Evolutionary conservation across 2,329 filamentous ascomycete species (phyloP).

Genomic region (Cladophialophora psammophila): DNA sequence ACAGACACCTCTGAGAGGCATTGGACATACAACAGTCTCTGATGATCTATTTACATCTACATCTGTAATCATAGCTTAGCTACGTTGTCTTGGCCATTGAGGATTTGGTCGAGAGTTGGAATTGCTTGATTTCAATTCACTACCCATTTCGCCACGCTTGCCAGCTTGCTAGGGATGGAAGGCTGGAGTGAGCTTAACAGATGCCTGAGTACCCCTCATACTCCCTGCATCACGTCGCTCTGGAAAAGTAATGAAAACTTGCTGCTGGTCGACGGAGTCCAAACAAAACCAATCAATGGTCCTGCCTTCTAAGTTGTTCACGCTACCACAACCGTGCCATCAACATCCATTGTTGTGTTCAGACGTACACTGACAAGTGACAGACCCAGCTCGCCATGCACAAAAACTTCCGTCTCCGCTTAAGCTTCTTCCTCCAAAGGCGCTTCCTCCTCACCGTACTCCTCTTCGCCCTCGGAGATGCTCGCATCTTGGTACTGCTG

Average conservation of each 20-base stretch:
- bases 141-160: not conserved
- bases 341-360: constrained; percentile 8
- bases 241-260: constrained; percentile 21
- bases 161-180: constrained; percentile 5
- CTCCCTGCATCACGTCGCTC: constrained; percentile 17
- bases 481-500: constrained; percentile 99
- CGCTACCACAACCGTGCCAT: constrained; percentile 17
- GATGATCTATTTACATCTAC: not conserved
- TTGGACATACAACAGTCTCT: not conserved
- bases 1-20: too few relatives aligned
- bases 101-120: not conserved
- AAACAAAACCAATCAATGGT: constrained; percentile 37
- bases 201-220: constrained; percentile 4
- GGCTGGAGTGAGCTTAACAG: constrained; percentile 11
- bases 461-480: constrained; percentile 96
- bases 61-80: not conserved
- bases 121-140: constrained; percentile 8
- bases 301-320: constrained; percentile 9
- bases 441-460: constrained; percentile 61
- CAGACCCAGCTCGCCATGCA: not conserved
- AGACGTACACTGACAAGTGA: constrained; percentile 14
- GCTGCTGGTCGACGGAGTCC: constrained; percentile 15
- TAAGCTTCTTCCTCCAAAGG: constrained; percentile 39
- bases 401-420: constrained; percentile 2
- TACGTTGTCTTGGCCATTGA: not conserved